Base-by-base conservation (phyloP, 805 yeast genomes). In the Yamadazyma olivae region DNA sequence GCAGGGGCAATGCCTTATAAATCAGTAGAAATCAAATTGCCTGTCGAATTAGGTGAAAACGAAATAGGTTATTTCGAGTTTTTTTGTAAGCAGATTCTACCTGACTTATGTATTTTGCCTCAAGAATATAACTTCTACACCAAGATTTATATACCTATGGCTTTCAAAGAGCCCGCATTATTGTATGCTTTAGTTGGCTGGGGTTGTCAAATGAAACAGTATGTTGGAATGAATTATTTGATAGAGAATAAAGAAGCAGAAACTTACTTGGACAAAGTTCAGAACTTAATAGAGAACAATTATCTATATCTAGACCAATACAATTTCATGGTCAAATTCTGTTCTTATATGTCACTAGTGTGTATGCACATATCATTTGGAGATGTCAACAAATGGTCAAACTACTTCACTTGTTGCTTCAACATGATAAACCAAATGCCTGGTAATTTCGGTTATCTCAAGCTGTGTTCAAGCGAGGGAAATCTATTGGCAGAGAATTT, bases 181-280 rank as follows among this genome's bases (percentile, higher is more conserved):
- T 51, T 79, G 19, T 67, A 70, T 41, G 68, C 74, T 0, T 53
- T 81, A 6, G 65, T 79, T 19, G 81, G 83, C 0, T 81, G 85
- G 85, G 77, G 81, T 65, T 74, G 72, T 8, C 57, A 61, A 54
- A 60, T 60, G 35, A 35, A 17, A 13, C 16, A 17, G 21, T 17
- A 19, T 6, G 8, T 13, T 14, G 40, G 36, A 4, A 18, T 15
- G 9, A 16, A 29, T 17, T 26, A 30, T 17, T 15, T 24, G 10
- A 32, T 39, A 7, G 30, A 16, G 7, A 32, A 24, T 14, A 17
- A 29, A 19, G 32, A 29, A 18, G n/a, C 23, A 12, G 23, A 29
- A 6, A 5, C 5, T 6, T 29, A 17, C 16, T 6, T 29, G 7
- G 13, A 12, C 17, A 18, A 29, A 18, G 32, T 17, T 5, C 7